Base-by-base conservation (phyloP, 306 rosid species). In the Hylodesmum podocarpum region DNA sequence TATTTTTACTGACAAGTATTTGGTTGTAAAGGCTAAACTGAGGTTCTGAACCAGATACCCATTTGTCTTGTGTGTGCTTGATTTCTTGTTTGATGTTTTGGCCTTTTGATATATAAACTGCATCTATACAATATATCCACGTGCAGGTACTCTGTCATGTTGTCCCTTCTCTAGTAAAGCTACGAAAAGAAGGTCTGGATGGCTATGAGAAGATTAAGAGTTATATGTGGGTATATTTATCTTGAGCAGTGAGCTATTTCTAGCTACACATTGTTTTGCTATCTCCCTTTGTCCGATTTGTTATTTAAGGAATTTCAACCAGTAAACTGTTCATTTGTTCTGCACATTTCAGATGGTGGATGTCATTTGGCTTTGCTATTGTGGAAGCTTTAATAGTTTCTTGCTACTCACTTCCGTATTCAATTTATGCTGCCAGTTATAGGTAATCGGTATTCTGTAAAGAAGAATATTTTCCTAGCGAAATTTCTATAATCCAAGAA, bases 111-210 rank as follows among this genome's bases (percentile, higher is more conserved):
- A 10, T 41, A 53, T 63, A 53, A 46, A 15, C 27, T 66, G 55
- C 7, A 54, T 78, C 71, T 75, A 58, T 50, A 40, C 47, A n/a
- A 76, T 29, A 59, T 34, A 47, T 80, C 53, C 80, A 61, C 82
- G 78, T 51, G 24, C 88, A 95, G 97, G 99, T 92, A 33, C 89
- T 92, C 49, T 95, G 97, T 75, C 91, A 92, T 78, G 84, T 92
- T 29, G 70, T 95, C 76, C 99, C 99, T 80, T 90, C 97, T 65
- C 83, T 95, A 44, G 96, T 92, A 72, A 95, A 95, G 96, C 84
- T 95, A 84, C 93, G 99, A 69, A 95, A 95, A 80, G 99, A 95
- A 89, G 99, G 99, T 84, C 83, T 95, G 85, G 97, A 90, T 88
- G 99, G 96, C 49, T 88, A 95, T 6, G 97, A 95, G 87, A 95